These are phyloP conservation scores for Xylaria sp. DNA, from an alignment of 2,329 filamentous ascomycete genomes.

Conservation along the genomic window DNA sequence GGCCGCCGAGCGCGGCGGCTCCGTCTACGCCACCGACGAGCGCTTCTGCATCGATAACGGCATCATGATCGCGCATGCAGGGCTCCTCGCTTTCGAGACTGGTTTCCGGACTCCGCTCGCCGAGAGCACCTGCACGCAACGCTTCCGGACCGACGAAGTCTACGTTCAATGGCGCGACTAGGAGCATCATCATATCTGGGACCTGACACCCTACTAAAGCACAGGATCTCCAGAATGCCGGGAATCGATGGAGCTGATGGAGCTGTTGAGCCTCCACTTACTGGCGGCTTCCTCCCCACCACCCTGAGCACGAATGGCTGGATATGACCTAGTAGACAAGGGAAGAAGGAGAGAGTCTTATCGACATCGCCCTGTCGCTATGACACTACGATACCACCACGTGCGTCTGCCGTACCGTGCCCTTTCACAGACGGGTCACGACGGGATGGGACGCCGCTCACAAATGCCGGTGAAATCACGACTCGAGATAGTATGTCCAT, in stretches of 20 bases:
- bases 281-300: neutral
- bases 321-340: neutral
- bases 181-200: neutral
- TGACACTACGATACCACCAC: neutral
- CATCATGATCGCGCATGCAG: constrained; percentile 99
- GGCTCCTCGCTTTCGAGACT: constrained; percentile 83
- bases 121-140: constrained; percentile 86
- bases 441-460: neutral
- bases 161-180: constrained; percentile 81
- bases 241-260: neutral
- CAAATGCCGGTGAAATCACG: neutral
- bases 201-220: neutral
- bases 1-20: constrained; percentile 88
- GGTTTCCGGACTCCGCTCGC: constrained; percentile 81
- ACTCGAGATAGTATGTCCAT: neutral
- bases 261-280: neutral
- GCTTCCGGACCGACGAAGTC: constrained; percentile 85
- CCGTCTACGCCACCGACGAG: constrained; percentile 94
- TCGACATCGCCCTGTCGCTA: neutral
- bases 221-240: constrained; percentile 17
- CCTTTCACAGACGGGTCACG: no score
- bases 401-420: neutral
- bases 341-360: neutral
- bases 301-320: neutral
- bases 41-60: constrained; percentile 99